phyloP scores from a whole-genome alignment of 2,329 filamentous ascomycete genomes.

The Esteya vermicola region DNA sequence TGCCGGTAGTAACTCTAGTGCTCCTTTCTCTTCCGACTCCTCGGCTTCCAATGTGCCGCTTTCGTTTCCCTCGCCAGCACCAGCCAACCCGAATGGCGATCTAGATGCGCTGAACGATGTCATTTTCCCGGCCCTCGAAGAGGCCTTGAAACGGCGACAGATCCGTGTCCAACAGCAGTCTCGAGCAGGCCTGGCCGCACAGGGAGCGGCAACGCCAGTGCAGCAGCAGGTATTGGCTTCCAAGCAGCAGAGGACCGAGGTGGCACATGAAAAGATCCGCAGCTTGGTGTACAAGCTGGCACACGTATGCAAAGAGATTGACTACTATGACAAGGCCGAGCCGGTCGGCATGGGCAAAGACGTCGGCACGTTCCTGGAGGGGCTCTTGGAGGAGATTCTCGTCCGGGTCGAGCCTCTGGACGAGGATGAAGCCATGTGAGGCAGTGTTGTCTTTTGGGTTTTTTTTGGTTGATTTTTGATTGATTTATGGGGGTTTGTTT shows the following conservation, averaged over 20 bases:
- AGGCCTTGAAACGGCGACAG: slow-evolving; percentile 71
- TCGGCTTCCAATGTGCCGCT: slow-evolving; percentile 14
- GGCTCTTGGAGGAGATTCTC: slow-evolving; percentile 83
- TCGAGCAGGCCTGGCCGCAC: slow-evolving; percentile 7
- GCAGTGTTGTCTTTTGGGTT: background rate
- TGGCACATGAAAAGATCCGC: slow-evolving; percentile 68
- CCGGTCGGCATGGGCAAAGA: slow-evolving; percentile 91
- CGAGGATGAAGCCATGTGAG: slow-evolving; percentile 40
- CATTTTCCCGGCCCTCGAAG: slow-evolving; percentile 82
- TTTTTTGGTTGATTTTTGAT: too few species aligned
- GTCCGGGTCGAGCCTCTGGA: slow-evolving; percentile 82
- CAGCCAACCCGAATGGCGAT: slow-evolving; percentile 48
- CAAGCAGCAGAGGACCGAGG: slow-evolving; percentile 53
- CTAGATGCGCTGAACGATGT: slow-evolving; percentile 82
- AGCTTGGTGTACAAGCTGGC: slow-evolving; percentile 71
- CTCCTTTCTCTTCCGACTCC: slow-evolving; percentile 12
- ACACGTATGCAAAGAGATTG: slow-evolving; percentile 76
- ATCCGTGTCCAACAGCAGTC: slow-evolving; percentile 41
- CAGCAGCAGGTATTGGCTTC: slow-evolving; percentile 35
- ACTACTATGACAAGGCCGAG: slow-evolving; percentile 71
- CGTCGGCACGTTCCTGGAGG: slow-evolving; percentile 78
- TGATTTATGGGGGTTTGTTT: too few species aligned
- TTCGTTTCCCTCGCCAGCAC: slow-evolving; percentile 41
- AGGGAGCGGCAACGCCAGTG: slow-evolving; percentile 5
- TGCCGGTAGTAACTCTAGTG: slow-evolving; percentile 14